Evolutionary conservation across 805 yeast genomes (phyloP), one percentile per base, ranked within the genome.

Genomic region (Wickerhamomyces chaumierensis): DNA sequence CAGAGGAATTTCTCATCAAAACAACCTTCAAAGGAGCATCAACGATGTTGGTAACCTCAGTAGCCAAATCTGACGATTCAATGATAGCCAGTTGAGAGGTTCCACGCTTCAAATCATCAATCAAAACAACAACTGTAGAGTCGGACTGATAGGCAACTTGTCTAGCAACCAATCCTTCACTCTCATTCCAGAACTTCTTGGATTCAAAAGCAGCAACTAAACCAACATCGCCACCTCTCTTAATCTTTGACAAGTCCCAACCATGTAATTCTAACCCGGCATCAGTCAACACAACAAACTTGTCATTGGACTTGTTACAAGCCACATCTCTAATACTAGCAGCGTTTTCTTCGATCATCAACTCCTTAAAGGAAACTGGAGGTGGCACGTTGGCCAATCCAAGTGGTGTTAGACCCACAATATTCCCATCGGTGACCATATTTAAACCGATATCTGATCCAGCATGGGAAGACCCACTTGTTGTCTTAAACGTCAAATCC

Each of bases 301-400:
- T 46, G 38, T 69, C 72, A 55, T 81, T 85, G 11, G 74, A 63
- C 37, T 68, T 58, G 43, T 79, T 73, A 4, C 78, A 72, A 1
- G 94, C 81, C 33, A 74, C 71, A 50, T 81, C 85, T 17, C 68
- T 56, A 7, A 86, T 75, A 21, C 9, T 9, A 6, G 23, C 9
- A 21, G 23, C 29, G 40, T 73, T 73, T 1, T 62, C 65, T 8
- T 65, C 66, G 12, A 76, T 61, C 9, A 69, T 73, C 37, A 85
- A 58, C 36, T 78, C 83, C 41, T 94, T 69, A 53, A 70, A 80
- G 18, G 84, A 71, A 54, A 85, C 75, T 33, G 99, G 99, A 1
- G 99, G 99, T 3, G 99, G 99, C 11, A 86, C 90, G 54, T 79
- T 86, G 2, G 95, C 95, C 23, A 78, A 55, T 1, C 81, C 69